A percentile compares a stretch with the other conserved stretches of the same genome.
These are phyloP conservation scores for Hypoxylon rubiginosum DNA, from an alignment of 2,329 filamentous ascomycete genomes.

Conservation along the genomic window DNA sequence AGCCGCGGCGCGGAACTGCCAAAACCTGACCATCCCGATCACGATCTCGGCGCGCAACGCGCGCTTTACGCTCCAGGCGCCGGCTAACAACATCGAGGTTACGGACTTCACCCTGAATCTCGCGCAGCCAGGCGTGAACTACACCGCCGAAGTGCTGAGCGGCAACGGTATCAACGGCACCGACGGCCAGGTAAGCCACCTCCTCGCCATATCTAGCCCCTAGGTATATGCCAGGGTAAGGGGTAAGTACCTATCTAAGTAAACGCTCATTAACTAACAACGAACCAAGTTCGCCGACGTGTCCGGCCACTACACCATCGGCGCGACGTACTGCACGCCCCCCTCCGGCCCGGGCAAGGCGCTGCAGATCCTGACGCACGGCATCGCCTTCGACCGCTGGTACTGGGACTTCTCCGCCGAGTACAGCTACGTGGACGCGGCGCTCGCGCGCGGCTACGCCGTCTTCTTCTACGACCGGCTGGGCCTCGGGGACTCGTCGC, in stretches of 20 bases:
- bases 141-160: slow-evolving; percentile 58
- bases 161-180: slow-evolving; percentile 48
- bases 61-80: slow-evolving; percentile 63
- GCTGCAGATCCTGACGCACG: slow-evolving; percentile 66
- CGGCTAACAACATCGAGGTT: slow-evolving; percentile 67
- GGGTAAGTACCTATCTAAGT: too few species aligned
- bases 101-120: slow-evolving; percentile 67
- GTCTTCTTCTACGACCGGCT: slow-evolving; percentile 74
- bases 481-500: slow-evolving; percentile 70
- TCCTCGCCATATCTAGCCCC: too few species aligned
- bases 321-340: slow-evolving; percentile 72
- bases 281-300: slow-evolving; percentile 22
- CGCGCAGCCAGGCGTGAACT: slow-evolving; percentile 65
- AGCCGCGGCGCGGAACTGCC: slow-evolving; percentile 55
- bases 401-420: slow-evolving; percentile 75
- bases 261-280: background rate
- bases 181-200: slow-evolving; percentile 50
- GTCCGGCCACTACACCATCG: slow-evolving; percentile 67
- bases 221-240: too few species aligned
- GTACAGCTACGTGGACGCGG: slow-evolving; percentile 72
- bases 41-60: slow-evolving; percentile 67
- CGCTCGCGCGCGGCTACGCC: slow-evolving; percentile 68
- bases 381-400: slow-evolving; percentile 67
- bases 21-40: slow-evolving; percentile 69
- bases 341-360: slow-evolving; percentile 57